Evolutionary conservation across 345 rosid genomes (phyloP).

Genomic region (Noccaea caerulescens): DNA sequence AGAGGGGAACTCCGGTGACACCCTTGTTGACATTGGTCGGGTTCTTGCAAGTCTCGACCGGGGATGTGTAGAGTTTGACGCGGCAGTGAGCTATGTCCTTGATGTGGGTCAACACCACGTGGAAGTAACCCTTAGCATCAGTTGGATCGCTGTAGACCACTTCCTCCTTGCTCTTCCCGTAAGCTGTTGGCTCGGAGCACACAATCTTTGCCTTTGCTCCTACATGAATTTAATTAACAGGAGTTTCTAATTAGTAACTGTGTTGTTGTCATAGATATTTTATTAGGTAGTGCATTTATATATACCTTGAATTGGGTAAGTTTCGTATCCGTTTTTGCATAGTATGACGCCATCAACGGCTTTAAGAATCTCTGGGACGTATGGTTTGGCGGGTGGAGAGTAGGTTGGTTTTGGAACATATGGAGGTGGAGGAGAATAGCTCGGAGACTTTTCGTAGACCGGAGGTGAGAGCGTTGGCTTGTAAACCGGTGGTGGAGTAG

Average conservation of each 20-base stretch:
- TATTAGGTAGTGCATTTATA: neutral
- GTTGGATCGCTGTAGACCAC: conserved; percentile 49
- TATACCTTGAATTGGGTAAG: conserved; percentile 58
- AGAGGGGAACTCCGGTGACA: conserved; percentile 54
- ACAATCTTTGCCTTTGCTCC: conserved; percentile 59
- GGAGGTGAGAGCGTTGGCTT: conserved; percentile 29
- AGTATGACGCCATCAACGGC: conserved; percentile 58
- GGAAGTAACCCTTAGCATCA: conserved; percentile 57
- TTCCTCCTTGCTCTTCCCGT: conserved; percentile 48
- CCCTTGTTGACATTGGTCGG: conserved; percentile 61
- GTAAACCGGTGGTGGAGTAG: neutral
- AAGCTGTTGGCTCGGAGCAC: conserved; percentile 45
- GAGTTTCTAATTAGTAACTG: neutral
- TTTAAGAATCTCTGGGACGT: conserved; percentile 36
- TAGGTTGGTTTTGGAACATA: conserved; percentile 39
- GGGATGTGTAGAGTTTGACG: conserved; percentile 56
- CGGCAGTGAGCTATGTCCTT: conserved; percentile 52
- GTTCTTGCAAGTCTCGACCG: conserved; percentile 48
- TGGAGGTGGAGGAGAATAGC: conserved; percentile 32
- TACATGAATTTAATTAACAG: conserved; percentile 20
- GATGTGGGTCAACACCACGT: conserved; percentile 40
- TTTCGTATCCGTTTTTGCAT: conserved; percentile 51
- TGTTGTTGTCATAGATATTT: neutral
- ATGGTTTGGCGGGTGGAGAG: conserved; percentile 34
- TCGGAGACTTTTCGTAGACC: conserved; percentile 38